Evolutionary conservation across 2,329 filamentous ascomycete species (phyloP).

Genomic region (Fusarium pseudonygamai): DNA sequence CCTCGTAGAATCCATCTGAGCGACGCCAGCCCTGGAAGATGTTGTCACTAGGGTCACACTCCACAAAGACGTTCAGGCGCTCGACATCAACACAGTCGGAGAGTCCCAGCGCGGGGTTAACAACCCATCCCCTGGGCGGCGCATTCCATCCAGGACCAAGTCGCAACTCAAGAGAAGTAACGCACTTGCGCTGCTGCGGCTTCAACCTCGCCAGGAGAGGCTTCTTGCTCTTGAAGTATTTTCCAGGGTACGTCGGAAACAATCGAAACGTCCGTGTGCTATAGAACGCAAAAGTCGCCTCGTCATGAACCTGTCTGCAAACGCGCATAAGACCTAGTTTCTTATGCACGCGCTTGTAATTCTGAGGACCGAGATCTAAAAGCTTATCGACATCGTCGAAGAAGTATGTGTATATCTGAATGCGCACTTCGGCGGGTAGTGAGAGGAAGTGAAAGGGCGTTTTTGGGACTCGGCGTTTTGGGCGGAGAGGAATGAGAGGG

Average conservation of each 20-base stretch:
- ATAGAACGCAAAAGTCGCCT: constrained; percentile 74
- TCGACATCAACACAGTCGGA: constrained; percentile 67
- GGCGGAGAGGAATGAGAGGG: constrained; percentile 44
- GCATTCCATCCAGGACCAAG: constrained; percentile 78
- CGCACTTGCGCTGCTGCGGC: constrained; percentile 64
- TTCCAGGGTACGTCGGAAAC: constrained; percentile 71
- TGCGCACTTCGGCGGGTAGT: constrained; percentile 74
- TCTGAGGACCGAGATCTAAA: constrained; percentile 73
- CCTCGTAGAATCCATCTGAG: constrained; percentile 74
- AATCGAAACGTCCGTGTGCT: constrained; percentile 69
- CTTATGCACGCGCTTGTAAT: constrained; percentile 69
- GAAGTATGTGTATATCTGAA: constrained; percentile 73
- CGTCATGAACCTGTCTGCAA: constrained; percentile 67
- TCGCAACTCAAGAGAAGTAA: constrained; percentile 74
- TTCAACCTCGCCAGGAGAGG: constrained; percentile 75
- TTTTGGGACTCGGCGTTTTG: constrained; percentile 47
- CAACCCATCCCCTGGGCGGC: constrained; percentile 76
- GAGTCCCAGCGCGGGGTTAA: constrained; percentile 71
- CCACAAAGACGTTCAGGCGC: constrained; percentile 72
- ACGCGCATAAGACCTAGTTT: constrained; percentile 69
- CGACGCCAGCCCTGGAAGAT: constrained; percentile 75
- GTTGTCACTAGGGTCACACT: constrained; percentile 75
- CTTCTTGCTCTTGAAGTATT: constrained; percentile 77
- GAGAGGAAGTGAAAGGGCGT: constrained; percentile 71
- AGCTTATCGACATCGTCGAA: constrained; percentile 64